phyloP scores from a whole-genome alignment of 2,329 filamentous ascomycete species.

The Cyclaneusma minus region DNA sequence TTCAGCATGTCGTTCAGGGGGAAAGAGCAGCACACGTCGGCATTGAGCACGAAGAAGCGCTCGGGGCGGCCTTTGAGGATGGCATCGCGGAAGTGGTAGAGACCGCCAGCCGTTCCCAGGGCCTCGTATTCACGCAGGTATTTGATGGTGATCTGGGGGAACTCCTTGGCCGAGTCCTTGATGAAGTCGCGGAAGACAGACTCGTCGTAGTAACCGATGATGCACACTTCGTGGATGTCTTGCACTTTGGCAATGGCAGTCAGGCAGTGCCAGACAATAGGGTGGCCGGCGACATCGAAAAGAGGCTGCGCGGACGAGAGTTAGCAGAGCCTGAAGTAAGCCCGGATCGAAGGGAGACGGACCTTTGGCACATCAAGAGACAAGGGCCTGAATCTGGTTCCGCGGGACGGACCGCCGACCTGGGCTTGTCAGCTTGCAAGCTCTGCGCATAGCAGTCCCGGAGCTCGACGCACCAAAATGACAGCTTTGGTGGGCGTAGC shows the following conservation, averaged over 20 bases:
- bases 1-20: constrained; percentile 90
- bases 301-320: too few species aligned
- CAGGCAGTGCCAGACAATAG: constrained; percentile 96
- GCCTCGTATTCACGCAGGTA: constrained; percentile 97
- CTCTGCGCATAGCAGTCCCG: too few species aligned
- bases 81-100: constrained; percentile 98
- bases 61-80: constrained; percentile 93
- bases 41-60: constrained; percentile 93
- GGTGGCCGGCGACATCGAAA: constrained; percentile 95
- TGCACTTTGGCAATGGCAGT: constrained; percentile 81
- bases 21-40: constrained; percentile 97
- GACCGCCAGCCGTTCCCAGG: constrained; percentile 83
- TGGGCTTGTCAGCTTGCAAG: too few species aligned
- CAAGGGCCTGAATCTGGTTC: constrained; percentile 86
- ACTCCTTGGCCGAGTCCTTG: constrained; percentile 72
- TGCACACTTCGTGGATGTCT: constrained; percentile 87
- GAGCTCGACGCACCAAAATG: constrained; percentile 76
- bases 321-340: constrained; percentile 2
- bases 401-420: constrained; percentile 91
- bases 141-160: constrained; percentile 78
- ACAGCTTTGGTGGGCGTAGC: constrained; percentile 72
- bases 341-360: constrained; percentile 14
- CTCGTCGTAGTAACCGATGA: constrained; percentile 99
- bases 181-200: constrained; percentile 95
- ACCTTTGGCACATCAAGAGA: constrained; percentile 95